These are phyloP conservation scores for Globisporangium viniferum DNA, from an alignment of 352 stramenopile species.

Conservation along the genomic window DNA sequence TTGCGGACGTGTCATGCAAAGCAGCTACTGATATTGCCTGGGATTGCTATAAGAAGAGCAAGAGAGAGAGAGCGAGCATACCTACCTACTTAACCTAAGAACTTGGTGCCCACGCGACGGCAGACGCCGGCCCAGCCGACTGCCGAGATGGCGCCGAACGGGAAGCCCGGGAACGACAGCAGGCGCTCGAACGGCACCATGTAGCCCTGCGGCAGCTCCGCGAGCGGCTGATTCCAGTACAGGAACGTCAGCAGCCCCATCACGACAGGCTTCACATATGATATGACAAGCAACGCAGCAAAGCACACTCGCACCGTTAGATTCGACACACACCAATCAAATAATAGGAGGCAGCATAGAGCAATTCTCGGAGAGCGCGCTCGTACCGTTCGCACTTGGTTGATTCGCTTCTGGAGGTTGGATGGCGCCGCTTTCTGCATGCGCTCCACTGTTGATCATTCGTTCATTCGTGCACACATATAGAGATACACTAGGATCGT, in stretches of 20 bases:
- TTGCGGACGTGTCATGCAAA: background rate
- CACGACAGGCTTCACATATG: constrained; percentile 38
- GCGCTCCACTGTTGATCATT: constrained; percentile 42
- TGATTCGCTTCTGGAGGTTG: constrained; percentile 68
- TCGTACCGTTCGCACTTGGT: constrained; percentile 68
- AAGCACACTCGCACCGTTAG: constrained; percentile 1
- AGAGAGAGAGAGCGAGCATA: background rate
- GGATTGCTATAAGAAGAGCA: background rate
- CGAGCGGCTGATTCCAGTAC: constrained; percentile 80
- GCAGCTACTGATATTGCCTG: background rate
- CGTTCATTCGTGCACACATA: background rate
- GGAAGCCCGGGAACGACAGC: constrained; percentile 74
- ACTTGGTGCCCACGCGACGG: constrained; percentile 64
- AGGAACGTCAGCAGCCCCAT: constrained; percentile 52
- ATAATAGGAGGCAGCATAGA: background rate
- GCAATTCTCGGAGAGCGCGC: background rate
- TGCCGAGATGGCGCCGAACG: constrained; percentile 67
- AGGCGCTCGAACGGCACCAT: constrained; percentile 79
- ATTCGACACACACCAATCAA: background rate
- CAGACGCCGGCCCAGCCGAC: constrained; percentile 76
- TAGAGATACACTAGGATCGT: background rate
- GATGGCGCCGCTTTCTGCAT: constrained; percentile 64
- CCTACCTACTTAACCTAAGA: constrained; percentile 40
- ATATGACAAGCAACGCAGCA: background rate
- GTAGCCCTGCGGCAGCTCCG: constrained; percentile 63